Percentiles rank a stretch among this genome's conserved stretches.
Conservation (phyloP, 768 basidiomycete species). For the Sporobolomyces phaffii region DNA sequence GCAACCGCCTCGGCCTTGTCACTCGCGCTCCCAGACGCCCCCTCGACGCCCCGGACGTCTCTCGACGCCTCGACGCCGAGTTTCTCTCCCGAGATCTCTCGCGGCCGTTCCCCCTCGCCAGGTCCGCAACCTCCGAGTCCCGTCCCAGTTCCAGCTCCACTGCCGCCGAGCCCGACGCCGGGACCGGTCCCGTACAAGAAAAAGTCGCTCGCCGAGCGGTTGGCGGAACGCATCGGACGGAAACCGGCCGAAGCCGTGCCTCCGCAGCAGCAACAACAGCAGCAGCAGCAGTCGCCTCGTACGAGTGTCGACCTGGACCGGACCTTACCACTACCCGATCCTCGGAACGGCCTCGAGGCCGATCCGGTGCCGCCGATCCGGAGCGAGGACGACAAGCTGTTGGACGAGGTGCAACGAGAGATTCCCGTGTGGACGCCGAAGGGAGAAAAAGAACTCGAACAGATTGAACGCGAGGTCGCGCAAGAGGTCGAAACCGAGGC, state of each 20-base stretch:
- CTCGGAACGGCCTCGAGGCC: background rate
- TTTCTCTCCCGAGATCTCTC: background rate
- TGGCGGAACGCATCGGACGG: conserved; percentile 21
- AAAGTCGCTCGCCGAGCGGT: conserved; percentile 25
- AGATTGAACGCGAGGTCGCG: conserved; percentile 5
- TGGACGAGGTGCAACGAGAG: conserved; percentile 8
- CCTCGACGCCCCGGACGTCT: conserved; percentile 8
- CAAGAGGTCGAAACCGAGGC: background rate
- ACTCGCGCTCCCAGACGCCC: background rate
- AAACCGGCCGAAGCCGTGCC: conserved; percentile 2
- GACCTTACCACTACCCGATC: too few species aligned
- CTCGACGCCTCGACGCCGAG: background rate
- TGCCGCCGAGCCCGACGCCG: background rate
- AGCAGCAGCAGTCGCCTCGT: too few species aligned
- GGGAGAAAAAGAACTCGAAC: conserved; percentile 22
- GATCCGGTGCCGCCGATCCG: background rate
- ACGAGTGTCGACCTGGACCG: background rate
- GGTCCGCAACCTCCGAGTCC: conserved; percentile 8
- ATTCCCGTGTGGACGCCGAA: conserved; percentile 5
- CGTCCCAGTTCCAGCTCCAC: background rate
- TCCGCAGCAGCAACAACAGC: background rate
- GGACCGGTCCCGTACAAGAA: conserved; percentile 6
- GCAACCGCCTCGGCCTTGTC: background rate
- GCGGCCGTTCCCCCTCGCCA: background rate
- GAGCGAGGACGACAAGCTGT: background rate